These are phyloP conservation scores for Coniochaeta prunicola DNA, from an alignment of 2,329 filamentous ascomycete genomes.

Conservation along the genomic window DNA sequence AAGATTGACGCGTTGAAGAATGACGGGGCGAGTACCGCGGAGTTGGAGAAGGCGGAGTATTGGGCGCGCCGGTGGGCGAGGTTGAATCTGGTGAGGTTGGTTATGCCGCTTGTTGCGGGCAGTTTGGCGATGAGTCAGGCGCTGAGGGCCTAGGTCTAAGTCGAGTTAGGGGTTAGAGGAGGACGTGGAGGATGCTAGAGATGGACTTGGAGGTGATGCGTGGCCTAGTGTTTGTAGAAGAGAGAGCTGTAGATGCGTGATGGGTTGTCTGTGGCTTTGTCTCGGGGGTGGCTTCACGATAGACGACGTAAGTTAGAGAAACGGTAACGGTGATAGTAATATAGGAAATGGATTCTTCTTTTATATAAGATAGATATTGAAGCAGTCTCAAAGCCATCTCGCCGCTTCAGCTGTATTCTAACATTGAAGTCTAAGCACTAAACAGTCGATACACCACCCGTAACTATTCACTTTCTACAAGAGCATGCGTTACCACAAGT, in stretches of 20 bases:
- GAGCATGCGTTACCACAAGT: too few relatives aligned
- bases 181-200: neutral
- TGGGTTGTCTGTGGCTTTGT: neutral
- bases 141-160: neutral
- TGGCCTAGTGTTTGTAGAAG: neutral
- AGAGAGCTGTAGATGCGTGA: neutral
- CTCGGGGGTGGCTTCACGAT: neutral
- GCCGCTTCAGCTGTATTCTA: too few relatives aligned
- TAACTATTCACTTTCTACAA: too few relatives aligned
- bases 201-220: neutral
- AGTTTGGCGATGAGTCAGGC: conserved; percentile 18
- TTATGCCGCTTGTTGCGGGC: conserved; percentile 26
- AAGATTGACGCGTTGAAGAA: conserved; percentile 31
- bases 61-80: conserved; percentile 26
- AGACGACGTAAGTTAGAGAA: too few relatives aligned
- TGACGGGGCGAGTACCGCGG: conserved; percentile 9
- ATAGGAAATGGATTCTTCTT: too few relatives aligned
- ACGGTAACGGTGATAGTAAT: too few relatives aligned
- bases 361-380: too few relatives aligned
- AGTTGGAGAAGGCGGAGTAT: conserved; percentile 20
- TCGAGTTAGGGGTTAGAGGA: neutral
- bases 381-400: too few relatives aligned
- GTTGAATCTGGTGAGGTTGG: conserved; percentile 24
- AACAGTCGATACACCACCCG: too few relatives aligned
- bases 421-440: too few relatives aligned